Conservation (phyloP, 768 basidiomycete genomes). For the Boletus patriciae region DNA sequence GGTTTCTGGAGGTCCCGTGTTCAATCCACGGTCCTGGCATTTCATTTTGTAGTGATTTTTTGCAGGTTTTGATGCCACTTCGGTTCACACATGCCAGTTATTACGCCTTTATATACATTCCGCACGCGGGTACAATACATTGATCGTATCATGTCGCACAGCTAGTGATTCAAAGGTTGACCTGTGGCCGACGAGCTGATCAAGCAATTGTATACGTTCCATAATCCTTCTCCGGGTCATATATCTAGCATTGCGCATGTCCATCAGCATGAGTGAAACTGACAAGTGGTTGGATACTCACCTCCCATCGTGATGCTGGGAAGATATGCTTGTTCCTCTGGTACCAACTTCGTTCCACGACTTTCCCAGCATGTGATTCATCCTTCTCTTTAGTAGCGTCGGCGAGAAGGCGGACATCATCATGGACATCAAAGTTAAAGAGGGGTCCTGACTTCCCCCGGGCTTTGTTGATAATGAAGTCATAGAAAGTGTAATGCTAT, state of each 20-base stretch:
- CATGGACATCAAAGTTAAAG: conserved; percentile 99
- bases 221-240: conserved; percentile 92
- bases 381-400: conserved; percentile 98
- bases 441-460: conserved; percentile 97
- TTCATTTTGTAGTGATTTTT: background rate
- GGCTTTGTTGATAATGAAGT: conserved; percentile 98
- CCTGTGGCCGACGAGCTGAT: conserved; percentile 6
- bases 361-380: conserved; percentile 98
- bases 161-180: background rate
- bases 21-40: conserved; percentile 58
- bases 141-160: background rate
- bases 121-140: background rate
- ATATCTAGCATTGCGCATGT: conserved; percentile 52
- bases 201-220: conserved; percentile 84
- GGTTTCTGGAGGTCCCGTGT: conserved; percentile 47
- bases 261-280: background rate
- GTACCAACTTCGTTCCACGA: conserved; percentile 95
- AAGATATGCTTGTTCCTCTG: conserved; percentile 97
- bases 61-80: background rate
- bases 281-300: conserved; percentile 32
- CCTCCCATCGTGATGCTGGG: conserved; percentile 96
- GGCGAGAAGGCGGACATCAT: conserved; percentile 90
- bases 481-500: conserved; percentile 98
- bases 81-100: background rate
- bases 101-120: background rate